These are phyloP conservation scores for Globisporangium irregulare DNA, from an alignment of 352 stramenopile species.

Conservation along the genomic window DNA sequence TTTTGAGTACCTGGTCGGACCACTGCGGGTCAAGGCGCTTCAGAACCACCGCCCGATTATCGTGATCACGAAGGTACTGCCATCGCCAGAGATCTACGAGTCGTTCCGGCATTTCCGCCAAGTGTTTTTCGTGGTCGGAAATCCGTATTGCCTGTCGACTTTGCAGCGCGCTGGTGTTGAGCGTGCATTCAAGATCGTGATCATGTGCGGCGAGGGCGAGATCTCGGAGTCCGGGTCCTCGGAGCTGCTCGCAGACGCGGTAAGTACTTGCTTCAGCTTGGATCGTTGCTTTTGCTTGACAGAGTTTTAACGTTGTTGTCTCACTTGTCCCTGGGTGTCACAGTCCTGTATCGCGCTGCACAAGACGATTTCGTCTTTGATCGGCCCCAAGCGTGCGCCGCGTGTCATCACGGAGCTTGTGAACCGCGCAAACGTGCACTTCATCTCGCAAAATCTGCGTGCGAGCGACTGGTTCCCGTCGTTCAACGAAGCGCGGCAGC, in stretches of 20 bases:
- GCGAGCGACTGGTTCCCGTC: constrained; percentile 64
- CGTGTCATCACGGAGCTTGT: constrained; percentile 77
- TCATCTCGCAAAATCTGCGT: constrained; percentile 73
- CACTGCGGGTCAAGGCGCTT: constrained; percentile 63
- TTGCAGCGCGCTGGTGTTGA: constrained; percentile 65
- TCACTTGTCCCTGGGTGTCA: constrained; percentile 7
- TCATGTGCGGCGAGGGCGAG: constrained; percentile 62
- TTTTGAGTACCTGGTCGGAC: constrained; percentile 75
- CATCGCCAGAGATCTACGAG: constrained; percentile 56
- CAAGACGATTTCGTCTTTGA: constrained; percentile 71
- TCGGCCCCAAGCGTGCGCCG: constrained; percentile 55
- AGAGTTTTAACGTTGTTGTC: neutral
- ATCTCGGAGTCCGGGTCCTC: constrained; percentile 55
- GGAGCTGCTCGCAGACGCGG: constrained; percentile 72
- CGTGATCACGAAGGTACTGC: constrained; percentile 56
- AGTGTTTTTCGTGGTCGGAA: constrained; percentile 70
- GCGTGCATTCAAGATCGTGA: constrained; percentile 62
- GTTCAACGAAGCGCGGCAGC: constrained; percentile 20
- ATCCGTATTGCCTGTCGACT: constrained; percentile 53
- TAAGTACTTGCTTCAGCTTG: constrained; percentile 17
- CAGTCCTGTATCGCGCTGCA: constrained; percentile 77
- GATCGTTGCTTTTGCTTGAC: neutral
- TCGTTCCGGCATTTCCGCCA: constrained; percentile 67
- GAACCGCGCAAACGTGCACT: constrained; percentile 82
- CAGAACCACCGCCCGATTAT: constrained; percentile 72